Evolutionary conservation across 306 rosid species (phyloP).

Genomic region (Prunus padus): DNA sequence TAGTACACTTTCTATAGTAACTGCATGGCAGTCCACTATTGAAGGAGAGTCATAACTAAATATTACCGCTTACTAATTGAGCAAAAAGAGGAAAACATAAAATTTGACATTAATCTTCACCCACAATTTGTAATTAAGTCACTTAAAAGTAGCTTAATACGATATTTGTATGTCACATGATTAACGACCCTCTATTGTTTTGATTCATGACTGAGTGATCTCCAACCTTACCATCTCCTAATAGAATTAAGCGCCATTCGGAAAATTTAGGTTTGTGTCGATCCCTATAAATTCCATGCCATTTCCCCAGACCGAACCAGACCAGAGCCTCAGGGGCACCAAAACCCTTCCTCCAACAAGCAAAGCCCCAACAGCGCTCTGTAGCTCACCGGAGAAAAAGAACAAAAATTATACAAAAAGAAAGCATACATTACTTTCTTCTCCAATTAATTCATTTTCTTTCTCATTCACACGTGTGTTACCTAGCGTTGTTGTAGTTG

Average conservation of each 20-base stretch:
- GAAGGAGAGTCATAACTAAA: neutral
- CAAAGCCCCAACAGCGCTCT: constrained; percentile 4
- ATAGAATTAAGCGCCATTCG: constrained; percentile 12
- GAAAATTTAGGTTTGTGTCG: neutral
- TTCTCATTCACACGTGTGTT: neutral
- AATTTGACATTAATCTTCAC: neutral
- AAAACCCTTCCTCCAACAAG: neutral
- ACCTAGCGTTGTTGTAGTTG: neutral
- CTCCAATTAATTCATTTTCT: neutral
- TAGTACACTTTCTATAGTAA: no score
- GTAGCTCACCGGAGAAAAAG: neutral
- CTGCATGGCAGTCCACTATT: neutral
- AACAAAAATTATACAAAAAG: neutral
- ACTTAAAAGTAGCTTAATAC: no score
- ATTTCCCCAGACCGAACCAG: neutral
- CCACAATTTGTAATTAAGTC: no score
- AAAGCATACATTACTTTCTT: neutral
- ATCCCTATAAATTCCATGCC: constrained; percentile 5
- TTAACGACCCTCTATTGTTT: constrained; percentile 9
- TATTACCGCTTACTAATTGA: neutral
- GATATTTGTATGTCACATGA: neutral
- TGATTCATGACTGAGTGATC: neutral
- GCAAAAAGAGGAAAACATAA: neutral
- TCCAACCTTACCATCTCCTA: constrained; percentile 32
- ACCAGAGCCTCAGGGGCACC: constrained; percentile 27